Evolutionary conservation across 2,329 filamentous ascomycete species (phyloP).

Genomic region (Fusarium globosum): DNA sequence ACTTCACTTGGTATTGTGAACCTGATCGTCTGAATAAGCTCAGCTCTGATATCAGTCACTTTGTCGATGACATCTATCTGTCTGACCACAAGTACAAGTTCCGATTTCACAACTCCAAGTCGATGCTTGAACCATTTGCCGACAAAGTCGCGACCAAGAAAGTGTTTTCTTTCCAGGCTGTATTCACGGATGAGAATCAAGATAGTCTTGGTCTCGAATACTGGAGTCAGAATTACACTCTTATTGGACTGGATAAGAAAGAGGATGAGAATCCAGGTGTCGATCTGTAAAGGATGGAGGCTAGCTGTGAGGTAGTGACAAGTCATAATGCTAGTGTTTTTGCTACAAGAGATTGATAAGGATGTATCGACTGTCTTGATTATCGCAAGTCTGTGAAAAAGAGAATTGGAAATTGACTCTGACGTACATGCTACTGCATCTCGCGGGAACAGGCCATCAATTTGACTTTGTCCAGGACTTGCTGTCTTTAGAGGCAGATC

Average conservation of each 20-base stretch:
- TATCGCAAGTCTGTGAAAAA: neutral
- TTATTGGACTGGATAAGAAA: neutral
- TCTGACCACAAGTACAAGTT: neutral
- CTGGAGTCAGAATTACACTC: neutral
- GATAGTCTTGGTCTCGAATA: neutral
- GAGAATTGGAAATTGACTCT: neutral
- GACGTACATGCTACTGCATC: no score
- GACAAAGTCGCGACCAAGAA: neutral
- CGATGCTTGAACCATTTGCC: neutral
- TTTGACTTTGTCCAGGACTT: no score
- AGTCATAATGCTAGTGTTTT: neutral
- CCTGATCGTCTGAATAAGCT: neutral
- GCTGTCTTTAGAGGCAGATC: neutral
- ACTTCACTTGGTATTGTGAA: neutral
- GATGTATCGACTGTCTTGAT: neutral
- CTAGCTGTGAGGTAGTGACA: no score
- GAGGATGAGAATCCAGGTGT: neutral
- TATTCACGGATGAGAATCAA: neutral
- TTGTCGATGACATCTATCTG: neutral
- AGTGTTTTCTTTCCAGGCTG: neutral
- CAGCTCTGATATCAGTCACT: neutral
- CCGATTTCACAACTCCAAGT: neutral
- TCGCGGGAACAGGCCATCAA: rapidly evolving
- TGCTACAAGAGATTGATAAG: rapidly evolving
- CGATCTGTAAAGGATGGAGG: neutral